Evolutionary conservation across 306 rosid genomes (phyloP), one percentile per base, ranked within the genome.

Genomic region (Purshia tridentata): DNA sequence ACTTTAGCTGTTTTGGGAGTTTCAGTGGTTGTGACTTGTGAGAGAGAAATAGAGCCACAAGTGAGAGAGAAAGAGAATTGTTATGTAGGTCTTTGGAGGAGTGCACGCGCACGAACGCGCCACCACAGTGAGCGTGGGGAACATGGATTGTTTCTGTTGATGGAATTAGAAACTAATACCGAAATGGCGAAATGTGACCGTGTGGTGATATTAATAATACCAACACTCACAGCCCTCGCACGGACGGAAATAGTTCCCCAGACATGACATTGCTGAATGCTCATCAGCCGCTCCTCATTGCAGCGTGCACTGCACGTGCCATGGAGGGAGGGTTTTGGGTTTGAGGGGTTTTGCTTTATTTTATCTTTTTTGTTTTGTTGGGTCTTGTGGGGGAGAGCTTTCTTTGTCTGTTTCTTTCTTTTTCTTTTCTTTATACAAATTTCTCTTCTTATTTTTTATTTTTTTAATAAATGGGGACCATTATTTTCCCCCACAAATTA

Each of bases 361-460:
- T 65, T 23, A 10, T 47, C 59, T 72, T 58, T 44, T 74, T 75
- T 72, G 80, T 69, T 66, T 39, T 83, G 84, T 78, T 69, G 64
- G 79, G 86, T 84, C 81, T 79, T 86, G 85, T 72, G 73, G 86
- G 90, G 85, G 40, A 77, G 70, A 62, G 61, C 13, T 79, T 82
- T 76, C 23, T 62, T 83, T 83, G 88, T 86, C 88, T 78, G 76
- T 83, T 75, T 82, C 82, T 52, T 68, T 56, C 72, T 62, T 78
- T 78, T 74, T n/a, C 42, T 68, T 79, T 81, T 55, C 68, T 23
- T 61, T 70, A 51, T 9, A 22, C 61, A 37, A 46, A 16, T 42
- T 42, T 22, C 23, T 5, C 39, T 51, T 50, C 10, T 15, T 4
- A 0, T 9, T 19, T 39, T 50, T 41, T 18, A 2, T 40, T 7